phyloP scores from a whole-genome alignment of 1,284 basidiomycete species.

The Rugosomyces carneus region DNA sequence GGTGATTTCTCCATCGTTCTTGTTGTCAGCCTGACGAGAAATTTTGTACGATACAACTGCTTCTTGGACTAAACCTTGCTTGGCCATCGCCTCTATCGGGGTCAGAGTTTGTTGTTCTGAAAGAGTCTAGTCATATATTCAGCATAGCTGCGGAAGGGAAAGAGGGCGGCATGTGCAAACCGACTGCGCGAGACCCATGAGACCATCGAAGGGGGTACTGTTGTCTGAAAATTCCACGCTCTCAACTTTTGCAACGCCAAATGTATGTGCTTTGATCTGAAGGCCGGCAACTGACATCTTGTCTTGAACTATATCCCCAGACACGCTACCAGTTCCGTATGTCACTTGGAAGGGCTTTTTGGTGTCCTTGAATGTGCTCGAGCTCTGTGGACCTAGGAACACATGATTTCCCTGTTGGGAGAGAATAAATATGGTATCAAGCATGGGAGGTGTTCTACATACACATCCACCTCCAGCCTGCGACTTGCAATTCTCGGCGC shows the following conservation, averaged over 20 bases:
- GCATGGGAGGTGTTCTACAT: no score
- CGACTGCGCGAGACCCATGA: slow-evolving; percentile 80
- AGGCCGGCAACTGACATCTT: slow-evolving; percentile 66
- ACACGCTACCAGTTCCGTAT: slow-evolving; percentile 72
- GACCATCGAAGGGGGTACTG: slow-evolving; percentile 63
- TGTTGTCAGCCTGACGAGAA: slow-evolving; percentile 63
- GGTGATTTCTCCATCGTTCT: slow-evolving; percentile 77
- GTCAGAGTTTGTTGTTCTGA: slow-evolving; percentile 65
- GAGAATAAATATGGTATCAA: background rate
- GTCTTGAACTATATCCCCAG: slow-evolving; percentile 65
- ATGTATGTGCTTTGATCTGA: slow-evolving; percentile 53
- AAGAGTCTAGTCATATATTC: slow-evolving; percentile 34
- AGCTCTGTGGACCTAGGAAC: slow-evolving; percentile 61
- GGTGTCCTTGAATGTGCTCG: slow-evolving; percentile 58
- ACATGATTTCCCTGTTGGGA: slow-evolving; percentile 51
- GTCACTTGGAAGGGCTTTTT: slow-evolving; percentile 59
- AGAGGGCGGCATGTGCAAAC: slow-evolving; percentile 29
- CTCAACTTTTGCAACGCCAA: slow-evolving; percentile 68
- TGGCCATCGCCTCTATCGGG: slow-evolving; percentile 69
- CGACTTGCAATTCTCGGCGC: slow-evolving; percentile 48
- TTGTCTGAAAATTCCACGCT: slow-evolving; percentile 55
- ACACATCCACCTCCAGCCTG: slow-evolving; percentile 45
- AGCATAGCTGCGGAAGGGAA: background rate
- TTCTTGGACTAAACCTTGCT: slow-evolving; percentile 51
- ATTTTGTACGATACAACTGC: slow-evolving; percentile 82